A percentile compares a stretch with the other conserved stretches of the same genome.
phyloP scores from a whole-genome alignment of 345 rosid species.

The Arabidopsis thaliana region DNA sequence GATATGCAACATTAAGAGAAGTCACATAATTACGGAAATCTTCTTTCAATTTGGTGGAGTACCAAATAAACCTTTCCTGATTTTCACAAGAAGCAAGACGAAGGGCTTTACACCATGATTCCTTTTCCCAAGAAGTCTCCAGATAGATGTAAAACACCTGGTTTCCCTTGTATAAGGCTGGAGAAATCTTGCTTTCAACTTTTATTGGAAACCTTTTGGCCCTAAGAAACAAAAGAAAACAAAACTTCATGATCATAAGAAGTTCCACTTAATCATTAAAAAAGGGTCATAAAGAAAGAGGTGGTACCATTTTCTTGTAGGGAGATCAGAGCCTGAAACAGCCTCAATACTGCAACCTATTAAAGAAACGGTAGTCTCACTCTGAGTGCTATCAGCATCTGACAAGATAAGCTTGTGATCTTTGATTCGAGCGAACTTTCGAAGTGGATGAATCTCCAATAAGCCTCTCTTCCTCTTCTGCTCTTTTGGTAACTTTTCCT shows the following conservation, averaged over 20 bases:
- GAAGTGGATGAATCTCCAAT: slow-evolving; percentile 69
- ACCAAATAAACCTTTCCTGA: slow-evolving; percentile 63
- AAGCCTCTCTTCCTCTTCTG: slow-evolving; percentile 64
- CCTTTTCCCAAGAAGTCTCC: slow-evolving; percentile 98
- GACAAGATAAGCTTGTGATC: slow-evolving; percentile 60
- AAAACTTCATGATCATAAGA: background rate
- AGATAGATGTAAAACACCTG: slow-evolving; percentile 71
- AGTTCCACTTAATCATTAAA: background rate
- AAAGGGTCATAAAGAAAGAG: background rate
- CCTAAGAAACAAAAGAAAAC: slow-evolving; percentile 50
- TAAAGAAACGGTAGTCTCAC: slow-evolving; percentile 46
- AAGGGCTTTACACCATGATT: slow-evolving; percentile 95
- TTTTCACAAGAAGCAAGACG: slow-evolving; percentile 84
- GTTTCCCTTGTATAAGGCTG: slow-evolving; percentile 66
- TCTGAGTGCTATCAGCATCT: slow-evolving; percentile 56
- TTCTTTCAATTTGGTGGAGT: slow-evolving; percentile 57
- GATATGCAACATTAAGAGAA: slow-evolving; percentile 67
- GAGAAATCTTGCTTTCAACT: slow-evolving; percentile 71
- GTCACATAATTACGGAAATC: slow-evolving; percentile 67
- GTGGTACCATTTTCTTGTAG: slow-evolving; percentile 82
- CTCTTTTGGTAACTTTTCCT: slow-evolving; percentile 56
- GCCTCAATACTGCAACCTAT: slow-evolving; percentile 73
- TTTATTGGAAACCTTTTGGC: slow-evolving; percentile 87
- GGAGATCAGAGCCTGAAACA: slow-evolving; percentile 73
- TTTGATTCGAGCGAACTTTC: slow-evolving; percentile 62